Percentiles rank a stretch among this genome's conserved stretches.
These are phyloP conservation scores for Durio zibethinus DNA, from an alignment of 345 rosid species.

Conservation along the genomic window DNA sequence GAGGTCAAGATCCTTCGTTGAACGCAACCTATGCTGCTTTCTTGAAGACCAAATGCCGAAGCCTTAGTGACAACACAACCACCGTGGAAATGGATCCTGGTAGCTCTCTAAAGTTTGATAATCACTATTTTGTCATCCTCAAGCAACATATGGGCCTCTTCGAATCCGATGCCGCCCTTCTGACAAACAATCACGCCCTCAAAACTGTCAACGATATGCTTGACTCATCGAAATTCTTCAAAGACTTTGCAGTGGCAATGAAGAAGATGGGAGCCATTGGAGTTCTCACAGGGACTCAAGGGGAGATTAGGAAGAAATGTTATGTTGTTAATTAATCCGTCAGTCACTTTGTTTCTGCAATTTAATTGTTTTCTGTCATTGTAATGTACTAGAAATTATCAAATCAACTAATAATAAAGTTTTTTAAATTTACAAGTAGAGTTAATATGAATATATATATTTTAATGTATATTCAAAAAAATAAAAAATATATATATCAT, in stretches of 20 bases:
- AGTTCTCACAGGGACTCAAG: conserved; percentile 39
- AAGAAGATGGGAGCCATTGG: conserved; percentile 46
- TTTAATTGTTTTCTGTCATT: background rate
- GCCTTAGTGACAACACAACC: conserved; percentile 28
- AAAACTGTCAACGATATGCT: conserved; percentile 14
- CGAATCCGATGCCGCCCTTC: conserved; percentile 61
- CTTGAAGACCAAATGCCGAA: conserved; percentile 44
- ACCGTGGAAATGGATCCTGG: conserved; percentile 54
- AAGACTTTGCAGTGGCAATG: conserved; percentile 58
- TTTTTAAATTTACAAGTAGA: too few relatives aligned
- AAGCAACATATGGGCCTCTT: conserved; percentile 48
- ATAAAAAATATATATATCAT: too few relatives aligned
- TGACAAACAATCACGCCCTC: conserved; percentile 30
- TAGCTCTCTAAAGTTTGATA: conserved; percentile 42
- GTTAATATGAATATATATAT: too few relatives aligned
- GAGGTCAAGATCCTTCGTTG: conserved; percentile 58
- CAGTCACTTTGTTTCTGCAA: background rate
- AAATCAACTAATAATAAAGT: too few relatives aligned
- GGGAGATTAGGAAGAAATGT: conserved; percentile 60
- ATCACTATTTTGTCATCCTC: conserved; percentile 37
- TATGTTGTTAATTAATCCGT: conserved; percentile 27
- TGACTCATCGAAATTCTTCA: conserved; percentile 28
- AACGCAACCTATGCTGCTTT: conserved; percentile 33
- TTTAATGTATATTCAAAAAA: too few relatives aligned
- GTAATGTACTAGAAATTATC: too few relatives aligned